Evolutionary conservation across 2,329 filamentous ascomycete species (phyloP).

Genomic region (Xylaria sp.): DNA sequence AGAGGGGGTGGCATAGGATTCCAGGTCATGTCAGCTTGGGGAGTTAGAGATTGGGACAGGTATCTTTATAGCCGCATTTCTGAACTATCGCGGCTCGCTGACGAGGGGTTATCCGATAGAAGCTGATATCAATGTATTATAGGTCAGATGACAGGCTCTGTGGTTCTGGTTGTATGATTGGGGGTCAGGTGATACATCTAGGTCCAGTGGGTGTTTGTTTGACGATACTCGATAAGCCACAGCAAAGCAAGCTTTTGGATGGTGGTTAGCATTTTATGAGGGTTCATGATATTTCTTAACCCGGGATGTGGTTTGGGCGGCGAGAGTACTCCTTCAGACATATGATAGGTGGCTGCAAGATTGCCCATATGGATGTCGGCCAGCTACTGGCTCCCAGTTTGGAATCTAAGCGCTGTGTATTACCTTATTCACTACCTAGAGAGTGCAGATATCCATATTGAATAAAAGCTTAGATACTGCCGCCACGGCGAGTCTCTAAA

Average conservation of each 20-base stretch:
- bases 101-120: constrained; percentile 14
- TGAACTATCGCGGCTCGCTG: constrained; percentile 10
- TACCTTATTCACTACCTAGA: background rate
- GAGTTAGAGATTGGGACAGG: constrained; percentile 26
- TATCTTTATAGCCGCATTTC: constrained; percentile 11
- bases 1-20: constrained; percentile 36
- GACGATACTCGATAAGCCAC: background rate
- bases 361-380: background rate
- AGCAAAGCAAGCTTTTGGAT: constrained; percentile 9
- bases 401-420: background rate
- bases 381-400: background rate
- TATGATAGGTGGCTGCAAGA: constrained; percentile 13
- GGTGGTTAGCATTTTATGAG: constrained; percentile 8
- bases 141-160: constrained; percentile 22
- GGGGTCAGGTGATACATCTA: constrained; percentile 11
- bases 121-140: constrained; percentile 37
- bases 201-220: constrained; percentile 12
- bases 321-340: constrained; percentile 18
- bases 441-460: background rate
- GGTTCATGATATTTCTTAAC: background rate
- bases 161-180: constrained; percentile 29
- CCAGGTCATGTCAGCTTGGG: constrained; percentile 28
- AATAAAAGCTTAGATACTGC: background rate
- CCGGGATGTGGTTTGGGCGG: constrained; percentile 23
- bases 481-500: background rate